A percentile compares a stretch with the other conserved stretches of the same genome.
phyloP scores from a whole-genome alignment of 2,329 filamentous ascomycete genomes.

The Neofusicoccum laricinum region DNA sequence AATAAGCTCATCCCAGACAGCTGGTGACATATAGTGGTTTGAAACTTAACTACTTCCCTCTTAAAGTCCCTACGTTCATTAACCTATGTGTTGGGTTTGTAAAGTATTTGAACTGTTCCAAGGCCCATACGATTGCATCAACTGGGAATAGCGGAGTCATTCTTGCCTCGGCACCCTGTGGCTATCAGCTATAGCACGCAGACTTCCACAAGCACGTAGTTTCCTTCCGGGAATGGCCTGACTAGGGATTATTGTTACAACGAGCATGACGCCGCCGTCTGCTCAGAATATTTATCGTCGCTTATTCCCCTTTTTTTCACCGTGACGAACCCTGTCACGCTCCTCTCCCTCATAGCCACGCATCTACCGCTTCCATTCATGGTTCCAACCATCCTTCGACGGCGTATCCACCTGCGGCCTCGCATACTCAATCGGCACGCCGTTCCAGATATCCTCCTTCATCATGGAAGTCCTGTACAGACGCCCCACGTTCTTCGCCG shows the following conservation, averaged over 20 bases:
- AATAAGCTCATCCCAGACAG: not conserved
- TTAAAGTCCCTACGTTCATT: too few relatives aligned
- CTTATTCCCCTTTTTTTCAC: not conserved
- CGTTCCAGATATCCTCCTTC: slow-evolving; percentile 79
- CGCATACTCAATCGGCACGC: slow-evolving; percentile 87
- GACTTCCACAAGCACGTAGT: not conserved
- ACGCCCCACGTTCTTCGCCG: slow-evolving; percentile 60
- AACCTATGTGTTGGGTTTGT: too few relatives aligned
- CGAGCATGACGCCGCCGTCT: not conserved
- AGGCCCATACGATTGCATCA: too few relatives aligned
- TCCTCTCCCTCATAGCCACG: slow-evolving; percentile 18
- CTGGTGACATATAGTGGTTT: too few relatives aligned
- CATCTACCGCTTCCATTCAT: slow-evolving; percentile 72
- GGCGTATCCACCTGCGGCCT: slow-evolving; percentile 82
- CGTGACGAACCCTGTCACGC: not conserved
- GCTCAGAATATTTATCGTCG: not conserved
- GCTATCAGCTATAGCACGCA: too few relatives aligned
- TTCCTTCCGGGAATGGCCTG: not conserved
- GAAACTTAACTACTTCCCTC: too few relatives aligned
- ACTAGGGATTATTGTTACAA: not conserved
- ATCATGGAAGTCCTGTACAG: slow-evolving; percentile 86
- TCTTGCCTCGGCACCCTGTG: too few relatives aligned
- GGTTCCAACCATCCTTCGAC: slow-evolving; percentile 78
- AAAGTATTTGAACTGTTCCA: too few relatives aligned
- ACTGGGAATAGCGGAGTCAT: too few relatives aligned